Percentiles rank a stretch among this genome's conserved stretches.
phyloP scores from a whole-genome alignment of 805 yeast species.

The Schizosaccharomyces cryophilus region DNA sequence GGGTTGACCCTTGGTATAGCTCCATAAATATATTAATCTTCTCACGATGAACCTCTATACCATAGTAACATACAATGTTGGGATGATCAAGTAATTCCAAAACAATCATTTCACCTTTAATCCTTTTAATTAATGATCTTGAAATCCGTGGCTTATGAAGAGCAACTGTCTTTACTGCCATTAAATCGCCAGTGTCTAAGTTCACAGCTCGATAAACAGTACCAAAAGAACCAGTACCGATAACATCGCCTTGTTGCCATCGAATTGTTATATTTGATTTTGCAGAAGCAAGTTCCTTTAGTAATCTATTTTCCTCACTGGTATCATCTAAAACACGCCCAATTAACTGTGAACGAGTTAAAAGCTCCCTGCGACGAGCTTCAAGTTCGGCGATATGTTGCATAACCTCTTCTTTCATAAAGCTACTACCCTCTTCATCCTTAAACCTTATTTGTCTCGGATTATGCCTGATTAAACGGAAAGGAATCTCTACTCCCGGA shows the following conservation, averaged over 20 bases:
- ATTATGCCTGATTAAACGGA: conserved; percentile 21
- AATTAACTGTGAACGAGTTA: conserved; percentile 27
- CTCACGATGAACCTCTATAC: conserved; percentile 92
- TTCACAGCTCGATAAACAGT: conserved; percentile 79
- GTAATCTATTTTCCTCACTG: conserved; percentile 66
- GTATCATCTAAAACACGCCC: conserved; percentile 80
- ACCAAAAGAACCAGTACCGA: conserved; percentile 94
- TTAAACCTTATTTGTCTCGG: conserved; percentile 1
- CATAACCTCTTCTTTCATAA: conserved; percentile 45
- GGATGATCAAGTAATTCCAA: conserved; percentile 89
- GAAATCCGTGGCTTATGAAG: conserved; percentile 73
- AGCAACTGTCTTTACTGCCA: conserved; percentile 90
- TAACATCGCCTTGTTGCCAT: conserved; percentile 87
- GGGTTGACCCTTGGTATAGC: conserved; percentile 85
- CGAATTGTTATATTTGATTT: conserved; percentile 74
- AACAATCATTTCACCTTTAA: conserved; percentile 91
- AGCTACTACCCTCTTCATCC: conserved; percentile 29
- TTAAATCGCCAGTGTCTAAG: conserved; percentile 78
- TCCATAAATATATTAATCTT: conserved; percentile 92
- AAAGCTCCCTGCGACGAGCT: conserved; percentile 21
- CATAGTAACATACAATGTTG: conserved; percentile 84
- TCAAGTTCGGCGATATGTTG: conserved; percentile 43
- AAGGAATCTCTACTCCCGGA: conserved; percentile 29
- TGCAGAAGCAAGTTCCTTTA: conserved; percentile 67
- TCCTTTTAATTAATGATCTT: conserved; percentile 60